Evolutionary conservation across 257 asterid genomes (phyloP).

Genomic region (Solanum chmielewskii): DNA sequence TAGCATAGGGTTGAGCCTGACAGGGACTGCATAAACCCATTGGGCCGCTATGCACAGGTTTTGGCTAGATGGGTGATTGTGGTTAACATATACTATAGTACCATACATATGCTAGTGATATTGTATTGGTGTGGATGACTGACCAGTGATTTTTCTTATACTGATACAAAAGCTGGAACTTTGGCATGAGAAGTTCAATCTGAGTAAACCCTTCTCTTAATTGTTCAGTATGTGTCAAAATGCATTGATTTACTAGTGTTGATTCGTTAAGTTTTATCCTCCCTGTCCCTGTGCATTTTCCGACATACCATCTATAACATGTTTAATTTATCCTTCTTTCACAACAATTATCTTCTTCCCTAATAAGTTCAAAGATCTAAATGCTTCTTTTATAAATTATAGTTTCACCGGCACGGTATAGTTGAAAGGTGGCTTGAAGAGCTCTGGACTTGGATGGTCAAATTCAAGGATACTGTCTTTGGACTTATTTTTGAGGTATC

Average conservation of each 20-base stretch:
- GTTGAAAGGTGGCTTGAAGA: constrained; percentile 96
- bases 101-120: background rate
- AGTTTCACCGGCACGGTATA: constrained; percentile 75
- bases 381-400: constrained; percentile 13
- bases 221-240: background rate
- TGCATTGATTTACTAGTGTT: background rate
- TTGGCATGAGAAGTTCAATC: background rate
- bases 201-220: background rate
- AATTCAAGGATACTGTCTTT: constrained; percentile 57
- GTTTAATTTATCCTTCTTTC: background rate
- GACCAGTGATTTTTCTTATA: background rate
- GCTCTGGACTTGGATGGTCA: constrained; percentile 77
- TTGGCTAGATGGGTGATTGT: background rate
- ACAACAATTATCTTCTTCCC: background rate
- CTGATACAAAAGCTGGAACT: background rate
- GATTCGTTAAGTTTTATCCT: background rate
- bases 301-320: background rate
- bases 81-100: background rate
- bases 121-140: background rate
- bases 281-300: background rate
- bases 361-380: background rate
- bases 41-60: background rate
- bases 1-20: background rate
- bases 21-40: background rate
- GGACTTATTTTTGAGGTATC: constrained; percentile 65